These are phyloP conservation scores for Diplocarpon rosae DNA, from an alignment of 2,329 filamentous ascomycete genomes.

Conservation along the genomic window DNA sequence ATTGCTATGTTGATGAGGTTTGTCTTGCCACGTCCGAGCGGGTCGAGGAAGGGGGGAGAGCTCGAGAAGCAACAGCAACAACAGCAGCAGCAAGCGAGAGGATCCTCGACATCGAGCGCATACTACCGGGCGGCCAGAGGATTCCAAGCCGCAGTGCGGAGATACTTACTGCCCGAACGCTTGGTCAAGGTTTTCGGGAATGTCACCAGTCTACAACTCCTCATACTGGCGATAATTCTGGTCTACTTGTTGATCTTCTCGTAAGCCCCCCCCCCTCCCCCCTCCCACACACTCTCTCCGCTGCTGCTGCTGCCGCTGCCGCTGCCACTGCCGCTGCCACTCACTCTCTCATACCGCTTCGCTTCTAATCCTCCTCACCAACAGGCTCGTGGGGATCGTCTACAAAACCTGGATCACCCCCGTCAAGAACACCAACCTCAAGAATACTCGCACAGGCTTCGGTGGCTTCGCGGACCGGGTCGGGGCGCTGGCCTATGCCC, in stretches of 20 bases:
- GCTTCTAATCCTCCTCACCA: slow-evolving; percentile 1
- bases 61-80: too few species aligned
- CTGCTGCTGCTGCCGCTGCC: background rate
- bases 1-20: slow-evolving; percentile 19
- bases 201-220: slow-evolving; percentile 56
- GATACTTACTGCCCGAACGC: slow-evolving; percentile 50
- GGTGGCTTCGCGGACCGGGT: slow-evolving; percentile 60
- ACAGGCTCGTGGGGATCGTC: slow-evolving; percentile 48
- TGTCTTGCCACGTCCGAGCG: background rate
- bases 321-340: too few species aligned
- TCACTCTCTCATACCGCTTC: background rate
- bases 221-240: slow-evolving; percentile 45
- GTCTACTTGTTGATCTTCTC: slow-evolving; percentile 57
- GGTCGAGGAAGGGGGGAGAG: slow-evolving; percentile 19
- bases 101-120: background rate
- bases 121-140: slow-evolving; percentile 12
- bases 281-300: background rate
- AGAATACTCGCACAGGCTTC: slow-evolving; percentile 54
- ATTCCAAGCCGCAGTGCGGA: slow-evolving; percentile 2
- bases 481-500: slow-evolving; percentile 60
- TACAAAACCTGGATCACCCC: slow-evolving; percentile 64
- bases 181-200: slow-evolving; percentile 49
- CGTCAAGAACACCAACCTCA: slow-evolving; percentile 40
- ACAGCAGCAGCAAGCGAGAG: slow-evolving; percentile 6
- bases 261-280: slow-evolving; percentile 26